These are phyloP conservation scores for Trichoderma gracile DNA, from an alignment of 2,329 filamentous ascomycete genomes.

Conservation along the genomic window DNA sequence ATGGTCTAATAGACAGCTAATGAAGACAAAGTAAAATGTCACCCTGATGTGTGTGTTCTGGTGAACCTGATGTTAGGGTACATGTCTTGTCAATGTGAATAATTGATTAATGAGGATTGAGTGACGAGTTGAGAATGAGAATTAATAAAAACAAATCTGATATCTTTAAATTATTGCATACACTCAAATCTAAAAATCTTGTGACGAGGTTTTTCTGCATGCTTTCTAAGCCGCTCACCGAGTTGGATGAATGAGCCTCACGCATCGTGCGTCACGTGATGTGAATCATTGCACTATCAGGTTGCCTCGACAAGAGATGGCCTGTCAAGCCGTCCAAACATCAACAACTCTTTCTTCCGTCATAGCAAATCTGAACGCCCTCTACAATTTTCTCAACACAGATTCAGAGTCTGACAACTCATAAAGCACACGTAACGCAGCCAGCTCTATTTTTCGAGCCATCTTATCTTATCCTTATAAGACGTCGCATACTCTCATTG, in stretches of 20 bases:
- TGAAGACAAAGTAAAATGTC: slow-evolving; percentile 46
- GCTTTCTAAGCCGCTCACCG: too few species aligned
- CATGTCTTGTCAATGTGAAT: slow-evolving; percentile 6
- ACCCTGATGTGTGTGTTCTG: slow-evolving; percentile 11
- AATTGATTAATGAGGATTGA: neutral
- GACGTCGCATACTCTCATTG: neutral
- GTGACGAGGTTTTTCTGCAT: too few species aligned
- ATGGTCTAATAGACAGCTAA: slow-evolving; percentile 45
- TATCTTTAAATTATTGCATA: neutral
- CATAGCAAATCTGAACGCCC: too few species aligned
- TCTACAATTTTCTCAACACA: too few species aligned
- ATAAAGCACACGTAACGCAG: neutral
- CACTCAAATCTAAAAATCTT: too few species aligned
- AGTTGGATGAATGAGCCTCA: too few species aligned
- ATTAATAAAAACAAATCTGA: neutral
- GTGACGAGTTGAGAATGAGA: neutral
- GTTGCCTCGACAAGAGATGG: too few species aligned
- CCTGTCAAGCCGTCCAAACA: too few species aligned
- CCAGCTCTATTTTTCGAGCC: neutral
- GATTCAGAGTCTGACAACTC: too few species aligned
- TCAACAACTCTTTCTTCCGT: too few species aligned
- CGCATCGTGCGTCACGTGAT: too few species aligned
- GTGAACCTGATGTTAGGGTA: slow-evolving; percentile 13
- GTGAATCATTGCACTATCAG: too few species aligned
- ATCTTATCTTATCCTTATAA: neutral